Evolutionary conservation across 2,329 filamentous ascomycete genomes (phyloP).

Genomic region (Tolypocladium amazonense): DNA sequence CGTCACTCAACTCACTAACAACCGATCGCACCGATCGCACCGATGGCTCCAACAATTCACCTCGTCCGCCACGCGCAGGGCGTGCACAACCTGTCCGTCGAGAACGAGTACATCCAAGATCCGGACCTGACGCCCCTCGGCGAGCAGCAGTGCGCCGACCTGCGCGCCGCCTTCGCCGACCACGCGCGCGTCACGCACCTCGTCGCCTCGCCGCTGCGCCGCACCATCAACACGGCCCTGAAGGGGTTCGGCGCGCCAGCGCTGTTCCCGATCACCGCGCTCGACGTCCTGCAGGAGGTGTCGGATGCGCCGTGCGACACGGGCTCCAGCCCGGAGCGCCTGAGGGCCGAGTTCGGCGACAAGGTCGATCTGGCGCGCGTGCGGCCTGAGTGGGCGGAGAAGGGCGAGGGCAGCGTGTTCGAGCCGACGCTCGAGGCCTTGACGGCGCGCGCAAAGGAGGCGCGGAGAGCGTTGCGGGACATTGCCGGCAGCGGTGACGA

Average conservation of each 20-base stretch:
- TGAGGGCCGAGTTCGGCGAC: slow-evolving; percentile 51
- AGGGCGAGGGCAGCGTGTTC: slow-evolving; percentile 34
- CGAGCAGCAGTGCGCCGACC: slow-evolving; percentile 57
- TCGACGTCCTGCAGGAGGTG: slow-evolving; percentile 73
- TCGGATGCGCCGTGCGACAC: slow-evolving; percentile 66
- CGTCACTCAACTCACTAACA: not conserved
- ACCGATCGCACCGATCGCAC: not conserved
- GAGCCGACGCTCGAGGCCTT: slow-evolving; percentile 42
- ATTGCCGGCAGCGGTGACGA: slow-evolving; percentile 32
- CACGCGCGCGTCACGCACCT: slow-evolving; percentile 58
- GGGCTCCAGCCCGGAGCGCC: slow-evolving; percentile 45
- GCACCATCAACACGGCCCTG: slow-evolving; percentile 71
- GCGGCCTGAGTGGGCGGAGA: slow-evolving; percentile 60
- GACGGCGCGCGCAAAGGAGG: slow-evolving; percentile 47
- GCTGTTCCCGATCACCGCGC: slow-evolving; percentile 43
- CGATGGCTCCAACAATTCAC: slow-evolving; percentile 47
- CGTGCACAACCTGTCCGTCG: slow-evolving; percentile 64
- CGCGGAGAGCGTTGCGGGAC: slow-evolving; percentile 47
- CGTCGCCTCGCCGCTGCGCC: slow-evolving; percentile 67
- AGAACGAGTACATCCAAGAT: slow-evolving; percentile 65
- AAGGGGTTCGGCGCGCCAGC: slow-evolving; percentile 50
- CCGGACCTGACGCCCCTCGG: slow-evolving; percentile 70
- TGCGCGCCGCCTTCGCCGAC: slow-evolving; percentile 53
- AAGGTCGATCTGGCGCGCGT: slow-evolving; percentile 55
- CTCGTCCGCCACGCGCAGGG: slow-evolving; percentile 68